These are phyloP conservation scores for Globisporangium solare DNA, from an alignment of 352 stramenopile species.

Conservation along the genomic window DNA sequence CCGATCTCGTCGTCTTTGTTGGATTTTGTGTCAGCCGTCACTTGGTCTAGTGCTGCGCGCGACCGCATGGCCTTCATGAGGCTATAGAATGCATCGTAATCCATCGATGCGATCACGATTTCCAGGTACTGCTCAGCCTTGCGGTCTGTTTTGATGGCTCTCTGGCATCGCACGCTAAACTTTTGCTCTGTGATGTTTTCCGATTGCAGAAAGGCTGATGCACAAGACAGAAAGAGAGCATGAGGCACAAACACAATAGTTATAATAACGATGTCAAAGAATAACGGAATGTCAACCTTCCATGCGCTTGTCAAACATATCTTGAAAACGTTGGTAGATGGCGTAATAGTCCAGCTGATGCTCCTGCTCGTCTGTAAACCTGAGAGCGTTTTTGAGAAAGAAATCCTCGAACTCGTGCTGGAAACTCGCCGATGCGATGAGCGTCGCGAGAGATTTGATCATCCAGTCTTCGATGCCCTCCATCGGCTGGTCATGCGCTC, in stretches of 20 bases:
- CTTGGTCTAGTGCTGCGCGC: conserved; percentile 39
- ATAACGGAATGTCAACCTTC: conserved; percentile 19
- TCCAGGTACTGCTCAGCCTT: conserved; percentile 69
- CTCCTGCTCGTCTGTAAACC: conserved; percentile 60
- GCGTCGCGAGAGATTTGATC: conserved; percentile 50
- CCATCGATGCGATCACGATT: conserved; percentile 74
- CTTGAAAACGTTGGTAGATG: conserved; percentile 66
- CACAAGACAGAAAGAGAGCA: neutral
- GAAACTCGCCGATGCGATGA: conserved; percentile 57
- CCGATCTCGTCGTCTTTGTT: neutral
- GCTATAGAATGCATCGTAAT: conserved; percentile 66
- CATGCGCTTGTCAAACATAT: conserved; percentile 74
- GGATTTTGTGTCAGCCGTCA: conserved; percentile 28
- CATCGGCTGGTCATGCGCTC: neutral
- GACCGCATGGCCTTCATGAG: conserved; percentile 74
- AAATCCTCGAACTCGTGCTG: conserved; percentile 73
- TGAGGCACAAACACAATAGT: no score
- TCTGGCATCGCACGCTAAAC: conserved; percentile 48
- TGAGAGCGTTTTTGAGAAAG: conserved; percentile 61
- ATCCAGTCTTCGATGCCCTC: conserved; percentile 52
- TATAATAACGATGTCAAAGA: neutral
- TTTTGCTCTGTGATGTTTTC: conserved; percentile 51
- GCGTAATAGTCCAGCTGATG: conserved; percentile 72
- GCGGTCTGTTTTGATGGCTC: conserved; percentile 47
- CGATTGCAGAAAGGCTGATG: conserved; percentile 45